Evolutionary conservation across 305 asterid genomes (phyloP), one percentile per base, ranked within the genome.

Genomic region (Fraxinus nigra): DNA sequence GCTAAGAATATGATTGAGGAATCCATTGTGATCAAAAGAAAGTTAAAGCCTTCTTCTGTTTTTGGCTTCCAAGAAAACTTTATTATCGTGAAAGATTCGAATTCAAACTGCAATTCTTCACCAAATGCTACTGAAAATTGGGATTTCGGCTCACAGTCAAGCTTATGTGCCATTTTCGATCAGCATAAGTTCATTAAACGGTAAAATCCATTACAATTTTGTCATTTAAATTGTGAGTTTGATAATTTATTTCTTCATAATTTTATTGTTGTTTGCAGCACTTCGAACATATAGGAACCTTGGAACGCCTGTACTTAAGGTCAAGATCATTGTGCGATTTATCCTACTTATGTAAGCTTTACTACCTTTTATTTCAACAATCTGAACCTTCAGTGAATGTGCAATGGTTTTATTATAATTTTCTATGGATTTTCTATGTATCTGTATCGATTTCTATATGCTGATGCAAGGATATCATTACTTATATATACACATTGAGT

Each of bases 31-130:
- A 59, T 59, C 28, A 20, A 59, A 18, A 59, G 30, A 20, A 59
- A 20, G 69, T 20, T 18, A 7, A 59, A 59, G 69, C 69, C 81
- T 26, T 82, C 89, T 11, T 82, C 89, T 9, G 22, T 73, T 16
- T 80, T 83, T 48, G 89, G 87, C 80, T 83, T 81, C 79, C 90
- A 89, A 38, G 86, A 79, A 76, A 88, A 89, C 75, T 83, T 79
- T 8, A 30, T 76, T 37, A 59, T 69, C 74, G 76, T 87, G 1
- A 81, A 72, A 28, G 87, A 83, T 35, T 78, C 78, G 67, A 72
- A 77, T 24, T 79, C 87, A 0, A 84, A 85, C 83, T 82, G 82
- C 83, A 79, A 32, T 30, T 86, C 84, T 16, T 79, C 88, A 63
- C 81, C 83, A 76, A 43, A 14, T 72, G 43, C 81, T 2, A 4